phyloP scores from a whole-genome alignment of 176 grass and related monocot species.

The Luzula sylvatica region DNA sequence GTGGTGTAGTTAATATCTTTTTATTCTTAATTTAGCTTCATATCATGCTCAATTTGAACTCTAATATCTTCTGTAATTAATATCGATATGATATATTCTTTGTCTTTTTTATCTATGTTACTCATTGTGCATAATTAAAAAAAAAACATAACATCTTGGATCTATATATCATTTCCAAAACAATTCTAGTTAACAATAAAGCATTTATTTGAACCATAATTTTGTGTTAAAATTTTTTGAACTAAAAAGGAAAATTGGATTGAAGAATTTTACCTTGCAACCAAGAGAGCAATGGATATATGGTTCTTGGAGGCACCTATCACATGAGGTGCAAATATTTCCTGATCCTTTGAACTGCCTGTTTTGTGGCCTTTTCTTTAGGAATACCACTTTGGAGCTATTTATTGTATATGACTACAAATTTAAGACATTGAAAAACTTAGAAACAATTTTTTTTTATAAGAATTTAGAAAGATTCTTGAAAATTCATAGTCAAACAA shows the following conservation, averaged over 20 bases:
- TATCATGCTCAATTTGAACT: background rate
- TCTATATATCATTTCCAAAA: too few relatives aligned
- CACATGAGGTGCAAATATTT: constrained; percentile 88
- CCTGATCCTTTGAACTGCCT: constrained; percentile 95
- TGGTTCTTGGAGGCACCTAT: constrained; percentile 91
- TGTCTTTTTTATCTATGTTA: too few relatives aligned
- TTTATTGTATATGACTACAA: constrained; percentile 95
- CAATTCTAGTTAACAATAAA: too few relatives aligned
- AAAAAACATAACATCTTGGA: too few relatives aligned
- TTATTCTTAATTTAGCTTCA: background rate
- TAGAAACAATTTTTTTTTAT: background rate
- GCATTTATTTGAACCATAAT: too few relatives aligned
- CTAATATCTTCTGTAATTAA: too few relatives aligned
- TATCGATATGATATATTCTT: too few relatives aligned
- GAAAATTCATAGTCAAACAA: background rate
- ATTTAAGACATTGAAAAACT: constrained; percentile 23
- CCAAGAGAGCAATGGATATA: constrained; percentile 91
- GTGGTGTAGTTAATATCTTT: constrained; percentile 13
- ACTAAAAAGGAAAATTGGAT: background rate
- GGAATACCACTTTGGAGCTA: constrained; percentile 95
- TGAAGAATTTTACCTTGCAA: constrained; percentile 66
- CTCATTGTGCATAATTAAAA: too few relatives aligned
- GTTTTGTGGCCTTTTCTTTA: constrained; percentile 96
- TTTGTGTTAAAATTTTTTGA: too few relatives aligned
- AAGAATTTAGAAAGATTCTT: background rate